Evolutionary conservation across 148 eudicot genomes (phyloP).

Genomic region (Nyssa sinensis): DNA sequence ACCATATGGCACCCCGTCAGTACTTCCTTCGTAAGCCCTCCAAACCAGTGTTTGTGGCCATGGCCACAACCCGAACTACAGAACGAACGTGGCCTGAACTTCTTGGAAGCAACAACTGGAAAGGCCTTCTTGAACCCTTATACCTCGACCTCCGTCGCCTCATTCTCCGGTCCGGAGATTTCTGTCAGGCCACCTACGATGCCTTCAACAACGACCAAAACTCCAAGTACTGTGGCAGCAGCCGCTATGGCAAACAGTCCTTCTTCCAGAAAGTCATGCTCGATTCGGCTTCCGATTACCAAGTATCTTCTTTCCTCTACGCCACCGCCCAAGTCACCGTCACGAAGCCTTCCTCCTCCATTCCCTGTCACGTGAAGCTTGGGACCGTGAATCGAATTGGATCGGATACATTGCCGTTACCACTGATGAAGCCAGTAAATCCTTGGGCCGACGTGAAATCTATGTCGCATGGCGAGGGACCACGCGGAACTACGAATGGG

Average conservation of each 20-base stretch:
- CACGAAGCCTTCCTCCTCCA: slow-evolving; percentile 22
- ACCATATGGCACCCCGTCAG: too few species aligned
- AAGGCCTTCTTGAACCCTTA: slow-evolving; percentile 66
- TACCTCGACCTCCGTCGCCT: slow-evolving; percentile 55
- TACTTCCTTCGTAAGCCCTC: too few species aligned
- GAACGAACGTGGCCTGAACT: slow-evolving; percentile 43
- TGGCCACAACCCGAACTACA: too few species aligned
- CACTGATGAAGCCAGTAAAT: slow-evolving; percentile 11
- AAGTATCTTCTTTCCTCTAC: slow-evolving; percentile 20
- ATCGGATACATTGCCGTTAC: slow-evolving; percentile 26
- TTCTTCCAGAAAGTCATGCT: slow-evolving; percentile 15
- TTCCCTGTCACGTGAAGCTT: slow-evolving; percentile 6
- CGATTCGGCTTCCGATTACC: slow-evolving; percentile 13
- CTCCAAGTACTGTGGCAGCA: slow-evolving; percentile 25
- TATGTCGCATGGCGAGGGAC: slow-evolving; percentile 29
- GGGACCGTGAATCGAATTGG: slow-evolving; percentile 26
- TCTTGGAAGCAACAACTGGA: slow-evolving; percentile 65
- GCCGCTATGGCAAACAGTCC: slow-evolving; percentile 22
- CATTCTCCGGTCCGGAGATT: slow-evolving; percentile 83
- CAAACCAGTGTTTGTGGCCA: too few species aligned
- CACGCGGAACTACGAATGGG: neutral
- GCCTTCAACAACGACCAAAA: slow-evolving; percentile 25
- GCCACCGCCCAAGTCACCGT: slow-evolving; percentile 22
- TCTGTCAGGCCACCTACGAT: slow-evolving; percentile 84
- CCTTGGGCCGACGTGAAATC: slow-evolving; percentile 20